A percentile compares a stretch with the other conserved stretches of the same genome.
Conservation (phyloP, 176 grass and related monocot genomes). For the Hordeum marinum region DNA sequence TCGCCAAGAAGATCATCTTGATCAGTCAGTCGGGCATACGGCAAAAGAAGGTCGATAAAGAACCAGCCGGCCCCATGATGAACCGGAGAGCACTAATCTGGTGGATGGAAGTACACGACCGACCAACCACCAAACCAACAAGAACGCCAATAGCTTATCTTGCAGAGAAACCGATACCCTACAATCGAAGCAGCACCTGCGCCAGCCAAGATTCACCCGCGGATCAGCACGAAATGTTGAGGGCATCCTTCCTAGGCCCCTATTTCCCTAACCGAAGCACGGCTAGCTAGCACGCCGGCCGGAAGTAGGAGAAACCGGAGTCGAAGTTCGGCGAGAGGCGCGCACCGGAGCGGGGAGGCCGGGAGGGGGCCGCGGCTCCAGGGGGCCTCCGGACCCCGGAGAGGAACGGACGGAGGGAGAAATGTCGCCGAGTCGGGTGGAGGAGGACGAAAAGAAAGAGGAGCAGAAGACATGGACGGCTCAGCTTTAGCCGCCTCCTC, state of each 20-base stretch:
- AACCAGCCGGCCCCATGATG: not conserved
- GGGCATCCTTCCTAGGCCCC: not conserved
- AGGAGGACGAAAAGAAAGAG: conserved; percentile 19
- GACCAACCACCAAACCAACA: not conserved
- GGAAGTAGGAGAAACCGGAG: not conserved
- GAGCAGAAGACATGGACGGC: conserved; percentile 29
- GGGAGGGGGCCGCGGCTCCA: not conserved
- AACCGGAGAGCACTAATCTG: not conserved
- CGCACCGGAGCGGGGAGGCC: conserved; percentile 17
- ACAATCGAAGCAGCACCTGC: too few species aligned
- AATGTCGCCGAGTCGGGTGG: conserved; percentile 2
- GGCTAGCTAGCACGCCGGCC: not conserved
- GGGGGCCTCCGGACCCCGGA: not conserved
- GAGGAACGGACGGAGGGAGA: conserved; percentile 13
- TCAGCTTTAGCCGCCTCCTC: not conserved
- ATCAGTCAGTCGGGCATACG: not conserved
- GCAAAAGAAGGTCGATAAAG: not conserved
- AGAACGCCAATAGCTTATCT: not conserved
- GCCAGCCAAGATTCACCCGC: not conserved
- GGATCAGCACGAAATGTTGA: not conserved
- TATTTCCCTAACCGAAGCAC: not conserved
- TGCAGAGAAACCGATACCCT: not conserved
- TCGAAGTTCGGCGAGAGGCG: not conserved
- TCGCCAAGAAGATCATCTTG: not conserved
- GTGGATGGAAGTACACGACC: not conserved